These are phyloP conservation scores for Collybia sordida DNA, from an alignment of 768 basidiomycete species.

Conservation along the genomic window DNA sequence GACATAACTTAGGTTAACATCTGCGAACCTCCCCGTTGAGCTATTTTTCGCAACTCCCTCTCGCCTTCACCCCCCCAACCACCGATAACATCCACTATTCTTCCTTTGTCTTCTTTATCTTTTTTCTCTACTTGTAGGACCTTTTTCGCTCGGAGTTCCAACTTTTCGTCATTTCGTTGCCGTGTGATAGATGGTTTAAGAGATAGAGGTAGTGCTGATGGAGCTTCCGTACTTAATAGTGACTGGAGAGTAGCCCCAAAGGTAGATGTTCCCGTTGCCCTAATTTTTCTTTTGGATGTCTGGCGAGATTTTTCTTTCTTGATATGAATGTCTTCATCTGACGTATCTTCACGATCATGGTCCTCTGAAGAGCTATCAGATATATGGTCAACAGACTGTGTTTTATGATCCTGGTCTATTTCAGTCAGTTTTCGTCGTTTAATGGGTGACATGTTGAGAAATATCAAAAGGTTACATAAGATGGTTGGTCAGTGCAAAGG, in stretches of 20 bases:
- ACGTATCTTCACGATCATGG: conserved; percentile 42
- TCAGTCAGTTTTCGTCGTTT: conserved; percentile 53
- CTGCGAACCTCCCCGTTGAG: conserved; percentile 76
- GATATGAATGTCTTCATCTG: conserved; percentile 60
- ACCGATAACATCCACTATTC: conserved; percentile 71
- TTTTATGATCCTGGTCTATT: too few relatives aligned
- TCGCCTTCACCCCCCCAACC: conserved; percentile 90
- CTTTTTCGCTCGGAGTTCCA: conserved; percentile 71
- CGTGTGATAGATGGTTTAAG: conserved; percentile 73
- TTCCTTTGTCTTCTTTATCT: conserved; percentile 69
- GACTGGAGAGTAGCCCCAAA: conserved; percentile 77
- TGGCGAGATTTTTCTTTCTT: conserved; percentile 69
- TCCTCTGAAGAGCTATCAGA: conserved; percentile 12
- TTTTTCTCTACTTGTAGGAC: conserved; percentile 70
- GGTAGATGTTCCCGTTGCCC: conserved; percentile 71
- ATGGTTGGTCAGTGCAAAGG: too few relatives aligned
- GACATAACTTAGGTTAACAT: neutral
- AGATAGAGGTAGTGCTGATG: conserved; percentile 70
- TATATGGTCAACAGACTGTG: conserved; percentile 7
- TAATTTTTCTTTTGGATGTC: conserved; percentile 79
- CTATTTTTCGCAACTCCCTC: conserved; percentile 76
- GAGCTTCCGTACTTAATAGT: conserved; percentile 68
- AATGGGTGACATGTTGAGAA: conserved; percentile 41
- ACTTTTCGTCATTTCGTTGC: conserved; percentile 73
- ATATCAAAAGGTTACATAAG: neutral